Conservation (phyloP, 2,329 filamentous ascomycete genomes). For the Colletotrichum sp. region DNA sequence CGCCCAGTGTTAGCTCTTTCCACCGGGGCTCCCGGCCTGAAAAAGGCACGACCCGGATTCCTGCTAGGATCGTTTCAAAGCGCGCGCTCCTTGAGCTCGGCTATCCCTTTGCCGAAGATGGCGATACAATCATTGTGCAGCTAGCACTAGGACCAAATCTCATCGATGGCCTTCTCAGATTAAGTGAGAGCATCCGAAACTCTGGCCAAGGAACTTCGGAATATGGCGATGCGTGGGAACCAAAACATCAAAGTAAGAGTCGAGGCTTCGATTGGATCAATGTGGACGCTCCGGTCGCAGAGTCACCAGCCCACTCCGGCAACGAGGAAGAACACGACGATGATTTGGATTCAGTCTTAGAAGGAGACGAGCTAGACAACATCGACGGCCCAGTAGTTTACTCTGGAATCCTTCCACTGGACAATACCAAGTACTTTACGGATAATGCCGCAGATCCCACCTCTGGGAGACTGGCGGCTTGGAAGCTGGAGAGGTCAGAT, state of each 20-base stretch:
- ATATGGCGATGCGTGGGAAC: not conserved
- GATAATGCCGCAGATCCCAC: not conserved
- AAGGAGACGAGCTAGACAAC: not conserved
- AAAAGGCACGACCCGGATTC: constrained; percentile 90
- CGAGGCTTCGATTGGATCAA: not conserved
- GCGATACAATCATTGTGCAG: constrained; percentile 79
- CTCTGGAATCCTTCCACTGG: not conserved
- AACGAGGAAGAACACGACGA: not conserved
- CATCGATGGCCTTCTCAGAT: constrained; percentile 85
- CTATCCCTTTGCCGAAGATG: constrained; percentile 88
- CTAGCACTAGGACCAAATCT: constrained; percentile 87
- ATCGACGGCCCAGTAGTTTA: not conserved
- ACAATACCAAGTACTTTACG: not conserved
- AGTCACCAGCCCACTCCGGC: not conserved
- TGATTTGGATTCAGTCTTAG: not conserved
- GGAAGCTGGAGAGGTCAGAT: not conserved
- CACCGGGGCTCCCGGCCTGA: constrained; percentile 52
- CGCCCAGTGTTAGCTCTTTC: not conserved
- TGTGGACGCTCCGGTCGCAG: not conserved
- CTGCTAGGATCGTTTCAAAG: constrained; percentile 78
- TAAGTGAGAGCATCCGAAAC: constrained; percentile 62
- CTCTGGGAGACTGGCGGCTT: not conserved
- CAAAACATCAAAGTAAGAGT: not conserved
- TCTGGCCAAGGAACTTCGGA: not conserved
- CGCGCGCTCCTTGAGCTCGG: constrained; percentile 82